phyloP scores from a whole-genome alignment of 1,139 yeast species.

The Kodamaea suecica region DNA sequence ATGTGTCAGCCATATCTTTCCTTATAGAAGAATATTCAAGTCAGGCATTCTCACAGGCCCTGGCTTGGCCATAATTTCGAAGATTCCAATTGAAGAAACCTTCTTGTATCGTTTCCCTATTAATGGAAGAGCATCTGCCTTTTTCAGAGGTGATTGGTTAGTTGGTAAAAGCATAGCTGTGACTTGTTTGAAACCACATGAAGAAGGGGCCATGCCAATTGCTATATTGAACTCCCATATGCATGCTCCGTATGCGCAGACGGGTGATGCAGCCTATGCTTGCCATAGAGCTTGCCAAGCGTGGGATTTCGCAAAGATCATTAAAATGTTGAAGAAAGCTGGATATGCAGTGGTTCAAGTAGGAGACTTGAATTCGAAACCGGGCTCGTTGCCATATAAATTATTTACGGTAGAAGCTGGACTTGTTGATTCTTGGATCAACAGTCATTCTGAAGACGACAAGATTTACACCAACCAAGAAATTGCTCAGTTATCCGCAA shows the following conservation, averaged over 20 bases:
- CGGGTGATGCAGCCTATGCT: constrained; percentile 85
- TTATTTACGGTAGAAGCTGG: constrained; percentile 70
- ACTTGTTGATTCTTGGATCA: constrained; percentile 81
- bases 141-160: constrained; percentile 94
- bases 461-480: constrained; percentile 27
- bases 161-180: constrained; percentile 91
- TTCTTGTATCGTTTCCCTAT: constrained; percentile 82
- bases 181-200: constrained; percentile 58
- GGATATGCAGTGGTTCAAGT: constrained; percentile 87
- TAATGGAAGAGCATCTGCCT: constrained; percentile 92
- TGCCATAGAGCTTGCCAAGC: constrained; percentile 95
- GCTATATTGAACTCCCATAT: constrained; percentile 88
- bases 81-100: constrained; percentile 76
- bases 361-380: constrained; percentile 89
- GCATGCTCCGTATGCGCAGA: constrained; percentile 90
- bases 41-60: constrained; percentile 92
- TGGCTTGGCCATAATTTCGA: constrained; percentile 81
- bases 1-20: constrained; percentile 48
- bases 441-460: constrained; percentile 45
- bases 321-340: constrained; percentile 58
- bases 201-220: constrained; percentile 48
- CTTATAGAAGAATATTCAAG: constrained; percentile 66
- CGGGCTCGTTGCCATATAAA: constrained; percentile 79
- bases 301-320: constrained; percentile 82
- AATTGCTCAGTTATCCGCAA: constrained; percentile 53